Percentiles rank a stretch among this genome's conserved stretches.
Conservation (phyloP, 495 filamentous ascomycete genomes). For the Penicillium robsamsonii region DNA sequence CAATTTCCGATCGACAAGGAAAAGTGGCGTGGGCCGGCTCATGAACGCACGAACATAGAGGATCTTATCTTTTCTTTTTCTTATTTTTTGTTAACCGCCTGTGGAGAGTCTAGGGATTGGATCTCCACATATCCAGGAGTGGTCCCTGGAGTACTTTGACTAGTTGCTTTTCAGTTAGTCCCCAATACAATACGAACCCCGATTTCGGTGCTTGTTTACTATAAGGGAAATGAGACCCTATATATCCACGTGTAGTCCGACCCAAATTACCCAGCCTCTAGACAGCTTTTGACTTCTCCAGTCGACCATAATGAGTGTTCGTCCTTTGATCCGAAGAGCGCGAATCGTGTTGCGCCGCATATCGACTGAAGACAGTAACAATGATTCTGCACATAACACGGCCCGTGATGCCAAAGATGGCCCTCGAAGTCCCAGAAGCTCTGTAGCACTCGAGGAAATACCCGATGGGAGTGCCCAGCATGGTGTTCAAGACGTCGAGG, state of each 20-base stretch:
- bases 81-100: background rate
- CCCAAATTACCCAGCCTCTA: no score
- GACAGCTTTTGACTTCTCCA: background rate
- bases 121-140: no score
- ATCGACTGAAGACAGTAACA: background rate
- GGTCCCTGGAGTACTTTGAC: no score
- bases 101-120: no score
- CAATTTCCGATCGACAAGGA: background rate
- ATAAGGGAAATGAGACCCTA: background rate
- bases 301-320: background rate
- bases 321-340: constrained; percentile 1
- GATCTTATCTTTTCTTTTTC: no score
- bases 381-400: background rate
- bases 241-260: no score
- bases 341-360: background rate
- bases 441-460: background rate
- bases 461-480: background rate
- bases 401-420: background rate
- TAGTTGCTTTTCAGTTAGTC: no score
- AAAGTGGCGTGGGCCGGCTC: background rate
- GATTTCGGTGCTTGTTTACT: no score
- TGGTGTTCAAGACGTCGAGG: constrained; percentile 5
- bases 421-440: background rate
- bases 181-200: no score
- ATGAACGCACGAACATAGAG: background rate